Evolutionary conservation across 306 rosid species (phyloP).

Genomic region (Casuarina equisetifolia): DNA sequence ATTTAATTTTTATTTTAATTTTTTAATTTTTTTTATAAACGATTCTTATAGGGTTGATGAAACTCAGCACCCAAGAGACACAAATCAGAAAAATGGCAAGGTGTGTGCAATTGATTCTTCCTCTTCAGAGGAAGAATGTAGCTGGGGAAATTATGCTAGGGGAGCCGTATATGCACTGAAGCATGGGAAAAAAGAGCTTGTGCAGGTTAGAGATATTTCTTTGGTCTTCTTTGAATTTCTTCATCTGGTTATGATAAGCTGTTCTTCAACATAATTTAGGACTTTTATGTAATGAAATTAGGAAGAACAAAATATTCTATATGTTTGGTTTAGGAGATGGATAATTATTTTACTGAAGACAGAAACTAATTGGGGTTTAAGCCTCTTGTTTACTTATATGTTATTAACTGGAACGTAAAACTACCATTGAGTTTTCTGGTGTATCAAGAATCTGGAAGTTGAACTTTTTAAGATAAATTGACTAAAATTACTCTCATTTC

Average conservation of each 20-base stretch:
- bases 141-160: constrained; percentile 95
- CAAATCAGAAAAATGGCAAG: constrained; percentile 23
- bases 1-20: no score
- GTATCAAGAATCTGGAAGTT: neutral
- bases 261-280: constrained; percentile 4
- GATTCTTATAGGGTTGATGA: constrained; percentile 63
- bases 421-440: no score
- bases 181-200: constrained; percentile 48
- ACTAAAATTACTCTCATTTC: neutral
- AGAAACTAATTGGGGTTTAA: neutral
- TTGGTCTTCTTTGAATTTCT: constrained; percentile 7
- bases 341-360: neutral
- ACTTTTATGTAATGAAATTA: constrained; percentile 10
- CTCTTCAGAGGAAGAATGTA: constrained; percentile 49
- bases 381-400: neutral
- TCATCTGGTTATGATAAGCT: constrained; percentile 8
- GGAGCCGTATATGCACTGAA: constrained; percentile 81
- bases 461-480: neutral
- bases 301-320: neutral
- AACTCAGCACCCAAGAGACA: constrained; percentile 39
- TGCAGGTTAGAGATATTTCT: constrained; percentile 55
- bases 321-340: neutral
- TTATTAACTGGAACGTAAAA: no score
- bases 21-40: constrained; percentile 6
- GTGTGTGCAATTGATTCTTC: constrained; percentile 38